Percentiles rank a stretch among this genome's conserved stretches.
These are phyloP conservation scores for Hypoxylon sp. DNA, from an alignment of 2,329 filamentous ascomycete species.

Conservation along the genomic window DNA sequence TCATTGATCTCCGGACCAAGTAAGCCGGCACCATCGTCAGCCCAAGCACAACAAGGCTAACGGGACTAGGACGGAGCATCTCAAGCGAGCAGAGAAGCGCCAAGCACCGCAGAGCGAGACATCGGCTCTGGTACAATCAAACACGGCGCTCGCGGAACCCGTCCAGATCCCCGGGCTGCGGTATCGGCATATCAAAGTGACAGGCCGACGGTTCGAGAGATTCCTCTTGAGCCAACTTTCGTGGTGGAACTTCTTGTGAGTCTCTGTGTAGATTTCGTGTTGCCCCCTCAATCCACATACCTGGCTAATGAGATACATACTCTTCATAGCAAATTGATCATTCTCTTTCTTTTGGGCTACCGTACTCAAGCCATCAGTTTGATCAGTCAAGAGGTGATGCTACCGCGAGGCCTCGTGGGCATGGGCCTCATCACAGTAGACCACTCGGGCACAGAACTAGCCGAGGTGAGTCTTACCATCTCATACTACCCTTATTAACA, in stretches of 20 bases:
- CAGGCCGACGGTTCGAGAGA: constrained; percentile 78
- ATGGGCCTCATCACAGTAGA: constrained; percentile 79
- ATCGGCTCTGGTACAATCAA: constrained; percentile 63
- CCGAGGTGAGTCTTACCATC: constrained; percentile 54
- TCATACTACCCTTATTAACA: constrained; percentile 5
- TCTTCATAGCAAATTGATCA: constrained; percentile 69
- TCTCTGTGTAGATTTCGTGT: background rate
- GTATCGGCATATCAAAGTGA: constrained; percentile 80
- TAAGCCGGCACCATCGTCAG: constrained; percentile 56
- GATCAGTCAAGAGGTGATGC: constrained; percentile 79
- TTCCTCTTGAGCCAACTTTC: constrained; percentile 77
- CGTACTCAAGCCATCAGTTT: constrained; percentile 78
- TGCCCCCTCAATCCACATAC: too few species aligned
- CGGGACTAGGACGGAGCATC: constrained; percentile 76
- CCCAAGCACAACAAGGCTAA: constrained; percentile 5
- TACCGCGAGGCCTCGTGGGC: constrained; percentile 78
- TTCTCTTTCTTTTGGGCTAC: constrained; percentile 72
- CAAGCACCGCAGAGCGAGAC: constrained; percentile 60
- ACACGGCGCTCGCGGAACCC: constrained; percentile 67
- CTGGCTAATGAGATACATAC: background rate
- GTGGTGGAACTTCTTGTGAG: constrained; percentile 76
- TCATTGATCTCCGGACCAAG: constrained; percentile 86
- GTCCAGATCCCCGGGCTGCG: constrained; percentile 74
- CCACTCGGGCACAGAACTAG: constrained; percentile 74
- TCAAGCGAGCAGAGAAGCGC: constrained; percentile 76